Conservation (phyloP, 352 stramenopile species). For the Phytophthora vignae region DNA sequence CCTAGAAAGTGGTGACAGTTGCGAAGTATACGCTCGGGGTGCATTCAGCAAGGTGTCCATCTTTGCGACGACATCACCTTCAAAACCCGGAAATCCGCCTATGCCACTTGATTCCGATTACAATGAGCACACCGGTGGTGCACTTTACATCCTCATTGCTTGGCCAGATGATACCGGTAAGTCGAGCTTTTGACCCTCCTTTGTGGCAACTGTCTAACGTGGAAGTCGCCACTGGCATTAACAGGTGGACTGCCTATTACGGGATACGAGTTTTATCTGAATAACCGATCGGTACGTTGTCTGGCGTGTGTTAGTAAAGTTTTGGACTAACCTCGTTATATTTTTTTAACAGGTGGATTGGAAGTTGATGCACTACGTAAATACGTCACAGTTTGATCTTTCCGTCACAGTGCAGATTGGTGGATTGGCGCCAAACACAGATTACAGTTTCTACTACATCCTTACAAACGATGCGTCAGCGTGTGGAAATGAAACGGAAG, state of each 20-base stretch:
- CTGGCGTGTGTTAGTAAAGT: background rate
- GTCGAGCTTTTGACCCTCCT: too few species aligned
- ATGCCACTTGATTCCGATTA: conserved; percentile 1
- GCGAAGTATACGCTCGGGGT: conserved; percentile 39
- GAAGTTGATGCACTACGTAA: conserved; percentile 11
- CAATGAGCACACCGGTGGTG: conserved; percentile 47
- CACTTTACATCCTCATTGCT: conserved; percentile 48
- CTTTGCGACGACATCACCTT: conserved; percentile 42
- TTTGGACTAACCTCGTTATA: background rate
- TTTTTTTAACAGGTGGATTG: conserved; percentile 33
- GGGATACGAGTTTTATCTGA: conserved; percentile 48
- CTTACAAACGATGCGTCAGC: conserved; percentile 60
- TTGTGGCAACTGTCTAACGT: too few species aligned
- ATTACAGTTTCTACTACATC: conserved; percentile 54
- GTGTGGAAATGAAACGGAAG: conserved; percentile 28
- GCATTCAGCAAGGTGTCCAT: conserved; percentile 34
- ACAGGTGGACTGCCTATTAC: conserved; percentile 44
- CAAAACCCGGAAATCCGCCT: conserved; percentile 39
- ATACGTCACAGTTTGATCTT: conserved; percentile 4
- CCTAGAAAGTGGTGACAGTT: conserved; percentile 16
- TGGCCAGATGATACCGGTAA: conserved; percentile 69
- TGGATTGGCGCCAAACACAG: conserved; percentile 40
- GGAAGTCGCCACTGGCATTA: too few species aligned
- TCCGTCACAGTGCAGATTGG: conserved; percentile 58
- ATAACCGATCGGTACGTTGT: conserved; percentile 37